A percentile compares a stretch with the other conserved stretches of the same genome.
phyloP scores from a whole-genome alignment of 1,284 basidiomycete species.

The Cryptococcus wingfieldii region DNA sequence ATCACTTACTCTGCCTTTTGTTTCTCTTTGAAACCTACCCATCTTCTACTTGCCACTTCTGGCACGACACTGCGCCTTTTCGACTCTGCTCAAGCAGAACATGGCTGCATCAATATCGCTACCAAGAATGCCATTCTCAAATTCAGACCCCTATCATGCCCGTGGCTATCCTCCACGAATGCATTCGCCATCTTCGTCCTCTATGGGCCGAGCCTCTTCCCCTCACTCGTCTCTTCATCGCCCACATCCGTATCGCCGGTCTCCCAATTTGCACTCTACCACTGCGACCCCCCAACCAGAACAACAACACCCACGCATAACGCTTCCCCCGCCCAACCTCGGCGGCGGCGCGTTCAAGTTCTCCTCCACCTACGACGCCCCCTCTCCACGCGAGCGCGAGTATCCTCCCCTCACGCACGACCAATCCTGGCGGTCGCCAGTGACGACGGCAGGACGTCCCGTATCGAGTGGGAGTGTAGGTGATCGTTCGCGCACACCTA shows the following conservation, averaged over 20 bases:
- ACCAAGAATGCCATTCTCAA: slow-evolving; percentile 14
- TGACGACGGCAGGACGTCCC: not conserved
- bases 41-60: not conserved
- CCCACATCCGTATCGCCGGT: slow-evolving; percentile 11
- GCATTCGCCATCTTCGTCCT: not conserved
- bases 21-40: not conserved
- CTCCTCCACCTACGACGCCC: not conserved
- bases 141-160: slow-evolving; percentile 1
- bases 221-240: slow-evolving; percentile 8
- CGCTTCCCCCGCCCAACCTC: slow-evolving; percentile 13
- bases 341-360: slow-evolving; percentile 5
- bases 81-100: slow-evolving; percentile 4
- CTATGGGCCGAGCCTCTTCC: slow-evolving; percentile 1
- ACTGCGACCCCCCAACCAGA: not conserved
- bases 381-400: not conserved
- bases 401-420: not conserved
- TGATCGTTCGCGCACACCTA: not conserved
- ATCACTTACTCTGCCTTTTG: not conserved
- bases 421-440: not conserved
- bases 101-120: slow-evolving; percentile 15
- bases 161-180: not conserved
- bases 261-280: not conserved
- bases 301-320: slow-evolving; percentile 9
- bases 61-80: not conserved
- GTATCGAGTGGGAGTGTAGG: not conserved